Percentiles rank a stretch among this genome's conserved stretches.
Evolutionary conservation across 176 grass and related monocot genomes (phyloP).

Genomic region (Carex pumila): DNA sequence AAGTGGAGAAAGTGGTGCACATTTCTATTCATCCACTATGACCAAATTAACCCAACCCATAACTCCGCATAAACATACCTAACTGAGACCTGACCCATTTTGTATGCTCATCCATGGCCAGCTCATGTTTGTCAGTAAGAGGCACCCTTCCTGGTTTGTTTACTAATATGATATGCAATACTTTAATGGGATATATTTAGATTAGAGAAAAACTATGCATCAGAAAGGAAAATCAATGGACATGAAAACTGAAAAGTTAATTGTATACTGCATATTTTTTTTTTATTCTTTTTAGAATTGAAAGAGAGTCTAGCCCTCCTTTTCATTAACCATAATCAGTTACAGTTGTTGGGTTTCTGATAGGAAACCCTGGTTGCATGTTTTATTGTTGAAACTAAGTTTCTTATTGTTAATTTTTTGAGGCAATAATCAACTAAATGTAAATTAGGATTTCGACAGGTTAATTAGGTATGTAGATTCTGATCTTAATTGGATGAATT

Average conservation of each 20-base stretch:
- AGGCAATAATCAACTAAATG: neutral
- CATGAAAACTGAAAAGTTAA: neutral
- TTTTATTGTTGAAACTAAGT: neutral
- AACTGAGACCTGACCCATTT: neutral
- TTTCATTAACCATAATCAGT: too few species aligned
- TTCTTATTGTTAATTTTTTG: neutral
- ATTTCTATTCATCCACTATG: neutral
- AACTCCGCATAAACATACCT: too few species aligned
- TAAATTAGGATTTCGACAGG: neutral
- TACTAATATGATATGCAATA: neutral
- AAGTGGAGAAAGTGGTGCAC: neutral
- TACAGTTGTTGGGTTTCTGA: too few species aligned
- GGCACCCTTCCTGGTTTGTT: neutral
- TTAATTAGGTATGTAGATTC: neutral
- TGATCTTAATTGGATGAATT: neutral
- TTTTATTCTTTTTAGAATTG: neutral
- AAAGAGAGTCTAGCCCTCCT: too few species aligned
- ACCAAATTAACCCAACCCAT: neutral
- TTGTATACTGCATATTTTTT: neutral
- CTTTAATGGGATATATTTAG: neutral
- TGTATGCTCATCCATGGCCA: neutral
- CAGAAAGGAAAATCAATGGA: neutral
- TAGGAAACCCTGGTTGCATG: too few species aligned
- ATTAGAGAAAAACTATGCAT: neutral
- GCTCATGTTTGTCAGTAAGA: neutral